phyloP scores from a whole-genome alignment of 495 filamentous ascomycete species.

The Poronia punctata region DNA sequence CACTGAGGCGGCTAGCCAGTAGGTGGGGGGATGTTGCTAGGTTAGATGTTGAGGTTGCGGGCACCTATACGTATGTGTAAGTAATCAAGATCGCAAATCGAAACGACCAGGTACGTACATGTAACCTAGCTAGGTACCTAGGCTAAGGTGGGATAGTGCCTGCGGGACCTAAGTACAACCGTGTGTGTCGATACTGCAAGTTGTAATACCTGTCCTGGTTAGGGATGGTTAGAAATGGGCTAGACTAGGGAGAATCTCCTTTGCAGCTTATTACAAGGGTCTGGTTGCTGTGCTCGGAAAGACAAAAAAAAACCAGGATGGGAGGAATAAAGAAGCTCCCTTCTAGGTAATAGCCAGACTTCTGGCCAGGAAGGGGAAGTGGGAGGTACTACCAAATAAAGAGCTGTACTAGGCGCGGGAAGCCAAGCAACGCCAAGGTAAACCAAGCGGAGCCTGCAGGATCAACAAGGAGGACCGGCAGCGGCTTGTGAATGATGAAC shows the following conservation, averaged over 20 bases:
- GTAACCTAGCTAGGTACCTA: constrained; percentile 3
- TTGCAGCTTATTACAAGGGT: too few species aligned
- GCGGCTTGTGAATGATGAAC: constrained; percentile 1
- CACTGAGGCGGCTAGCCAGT: too few species aligned
- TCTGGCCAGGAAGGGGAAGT: constrained; percentile 29
- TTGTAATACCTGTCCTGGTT: too few species aligned
- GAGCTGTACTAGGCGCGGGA: constrained; percentile 25
- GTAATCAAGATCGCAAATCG: constrained; percentile 9
- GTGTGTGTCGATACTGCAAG: too few species aligned
- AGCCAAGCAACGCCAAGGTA: constrained; percentile 6
- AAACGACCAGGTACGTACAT: constrained; percentile 7
- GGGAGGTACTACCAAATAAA: constrained; percentile 7
- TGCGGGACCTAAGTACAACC: not conserved
- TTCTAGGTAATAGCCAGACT: constrained; percentile 19
- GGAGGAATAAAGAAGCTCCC: constrained; percentile 26
- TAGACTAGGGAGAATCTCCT: too few species aligned
- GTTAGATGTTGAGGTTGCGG: not conserved
- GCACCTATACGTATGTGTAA: not conserved
- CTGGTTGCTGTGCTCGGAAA: too few species aligned
- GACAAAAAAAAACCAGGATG: constrained; percentile 10
- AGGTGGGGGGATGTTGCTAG: constrained; percentile 2
- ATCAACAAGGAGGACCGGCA: constrained; percentile 5
- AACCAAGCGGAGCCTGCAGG: constrained; percentile 8
- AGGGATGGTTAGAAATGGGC: too few species aligned
- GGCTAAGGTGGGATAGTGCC: constrained; percentile 1